Evolutionary conservation across 495 filamentous ascomycete species (phyloP).

Genomic region (Hyaloscypha variabilis): DNA sequence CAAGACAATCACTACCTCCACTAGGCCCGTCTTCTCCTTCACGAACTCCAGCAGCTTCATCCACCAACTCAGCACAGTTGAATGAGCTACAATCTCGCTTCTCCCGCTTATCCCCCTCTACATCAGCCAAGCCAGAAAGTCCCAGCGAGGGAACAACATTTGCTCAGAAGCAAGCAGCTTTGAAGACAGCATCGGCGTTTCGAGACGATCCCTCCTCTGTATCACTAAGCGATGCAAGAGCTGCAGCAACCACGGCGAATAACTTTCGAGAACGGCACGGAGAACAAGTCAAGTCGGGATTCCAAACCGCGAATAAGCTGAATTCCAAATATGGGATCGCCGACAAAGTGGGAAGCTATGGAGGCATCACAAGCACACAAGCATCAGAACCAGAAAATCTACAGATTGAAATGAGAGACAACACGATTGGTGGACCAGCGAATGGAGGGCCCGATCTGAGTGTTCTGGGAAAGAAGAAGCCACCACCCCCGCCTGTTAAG

Average conservation of each 20-base stretch:
- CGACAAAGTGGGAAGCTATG: slow-evolving; percentile 31
- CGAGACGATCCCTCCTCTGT: slow-evolving; percentile 60
- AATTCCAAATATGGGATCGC: slow-evolving; percentile 54
- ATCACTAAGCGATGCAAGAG: slow-evolving; percentile 54
- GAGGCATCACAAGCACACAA: slow-evolving; percentile 6
- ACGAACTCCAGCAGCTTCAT: slow-evolving; percentile 18
- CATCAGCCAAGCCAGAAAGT: slow-evolving; percentile 28
- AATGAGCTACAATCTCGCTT: slow-evolving; percentile 64
- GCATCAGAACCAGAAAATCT: slow-evolving; percentile 12
- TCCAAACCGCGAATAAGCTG: slow-evolving; percentile 58
- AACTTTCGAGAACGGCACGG: slow-evolving; percentile 76
- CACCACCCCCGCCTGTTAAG: slow-evolving; percentile 73
- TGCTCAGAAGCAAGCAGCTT: slow-evolving; percentile 62
- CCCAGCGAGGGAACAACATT: slow-evolving; percentile 57
- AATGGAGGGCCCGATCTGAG: slow-evolving; percentile 35
- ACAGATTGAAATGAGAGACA: slow-evolving; percentile 13
- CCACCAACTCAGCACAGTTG: slow-evolving; percentile 41
- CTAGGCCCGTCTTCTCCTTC: slow-evolving; percentile 23
- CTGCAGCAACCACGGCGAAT: slow-evolving; percentile 61
- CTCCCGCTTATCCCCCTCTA: slow-evolving; percentile 34
- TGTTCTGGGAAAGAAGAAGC: slow-evolving; percentile 51
- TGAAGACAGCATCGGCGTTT: slow-evolving; percentile 58
- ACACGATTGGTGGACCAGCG: slow-evolving; percentile 9
- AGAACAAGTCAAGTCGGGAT: slow-evolving; percentile 69
- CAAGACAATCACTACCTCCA: slow-evolving; percentile 22